Conservation (phyloP, 331 rosid species). For the Ulmus americana region DNA sequence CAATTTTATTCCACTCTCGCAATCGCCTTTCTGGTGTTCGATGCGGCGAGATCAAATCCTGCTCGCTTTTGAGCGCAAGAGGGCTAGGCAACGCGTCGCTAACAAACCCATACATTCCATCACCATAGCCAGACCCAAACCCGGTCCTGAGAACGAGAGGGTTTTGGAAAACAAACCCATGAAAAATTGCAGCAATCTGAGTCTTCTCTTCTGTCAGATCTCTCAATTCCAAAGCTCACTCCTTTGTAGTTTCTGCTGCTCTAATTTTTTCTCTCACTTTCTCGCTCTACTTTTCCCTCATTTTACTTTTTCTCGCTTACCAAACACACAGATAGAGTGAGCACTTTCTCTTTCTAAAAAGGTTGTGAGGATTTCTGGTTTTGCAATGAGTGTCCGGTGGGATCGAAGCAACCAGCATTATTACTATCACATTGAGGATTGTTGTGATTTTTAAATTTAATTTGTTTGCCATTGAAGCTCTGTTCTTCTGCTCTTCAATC, state of each 20-base stretch:
- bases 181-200: no score
- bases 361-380: constrained; percentile 17
- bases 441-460: constrained; percentile 4
- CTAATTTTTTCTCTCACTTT: constrained; percentile 12
- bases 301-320: constrained; percentile 35
- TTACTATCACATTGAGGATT: constrained; percentile 6
- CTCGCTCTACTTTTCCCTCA: constrained; percentile 33
- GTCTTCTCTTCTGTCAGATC: constrained; percentile 16
- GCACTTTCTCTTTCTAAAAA: constrained; percentile 10
- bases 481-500: constrained; percentile 1
- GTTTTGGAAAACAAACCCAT: no score
- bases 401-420: constrained; percentile 19
- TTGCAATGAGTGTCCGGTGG: constrained; percentile 25
- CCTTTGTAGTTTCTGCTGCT: neutral
- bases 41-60: no score
- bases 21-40: no score
- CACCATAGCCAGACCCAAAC: no score
- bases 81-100: no score
- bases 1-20: no score
- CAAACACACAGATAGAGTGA: constrained; percentile 16
- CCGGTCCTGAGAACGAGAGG: no score
- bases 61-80: no score
- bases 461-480: constrained; percentile 11
- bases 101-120: no score
- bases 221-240: constrained; percentile 4